A percentile compares a stretch with the other conserved stretches of the same genome.
Conservation (phyloP, 2,329 filamentous ascomycete species). For the Clathrospora elynae region DNA sequence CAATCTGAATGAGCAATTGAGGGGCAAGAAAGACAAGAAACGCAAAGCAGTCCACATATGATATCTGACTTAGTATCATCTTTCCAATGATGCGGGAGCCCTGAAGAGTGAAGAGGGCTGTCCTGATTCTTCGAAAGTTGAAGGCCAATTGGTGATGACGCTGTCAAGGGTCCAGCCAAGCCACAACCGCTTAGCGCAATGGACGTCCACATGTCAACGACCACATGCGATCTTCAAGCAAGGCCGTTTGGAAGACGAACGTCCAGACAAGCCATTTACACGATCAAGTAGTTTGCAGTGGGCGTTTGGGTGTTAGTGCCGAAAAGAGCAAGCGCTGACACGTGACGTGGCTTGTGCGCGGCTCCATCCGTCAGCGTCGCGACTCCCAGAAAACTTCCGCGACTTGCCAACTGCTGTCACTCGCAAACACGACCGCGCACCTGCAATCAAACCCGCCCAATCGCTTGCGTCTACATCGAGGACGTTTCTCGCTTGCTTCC, state of each 20-base stretch:
- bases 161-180: slow-evolving; percentile 23
- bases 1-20: slow-evolving; percentile 71
- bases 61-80: slow-evolving; percentile 77
- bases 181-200: slow-evolving; percentile 25
- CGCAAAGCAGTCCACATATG: slow-evolving; percentile 74
- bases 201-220: neutral
- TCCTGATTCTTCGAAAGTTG: neutral
- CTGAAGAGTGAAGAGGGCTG: too few species aligned
- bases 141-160: slow-evolving; percentile 24
- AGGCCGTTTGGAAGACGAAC: too few species aligned
- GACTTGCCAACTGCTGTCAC: slow-evolving; percentile 17
- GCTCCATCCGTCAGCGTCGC: slow-evolving; percentile 24
- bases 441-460: slow-evolving; percentile 10
- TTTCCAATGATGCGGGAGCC: slow-evolving; percentile 13
- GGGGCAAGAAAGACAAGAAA: slow-evolving; percentile 74
- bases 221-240: too few species aligned
- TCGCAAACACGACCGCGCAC: slow-evolving; percentile 19
- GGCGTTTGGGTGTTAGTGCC: too few species aligned
- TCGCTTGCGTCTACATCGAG: slow-evolving; percentile 9
- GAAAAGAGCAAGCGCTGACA: too few species aligned
- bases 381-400: slow-evolving; percentile 22
- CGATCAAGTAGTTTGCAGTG: too few species aligned
- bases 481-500: neutral
- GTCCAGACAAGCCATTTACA: too few species aligned
- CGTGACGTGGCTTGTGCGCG: slow-evolving; percentile 14